Conservation (phyloP, 1,284 basidiomycete genomes). For the Marasmius oreades region DNA sequence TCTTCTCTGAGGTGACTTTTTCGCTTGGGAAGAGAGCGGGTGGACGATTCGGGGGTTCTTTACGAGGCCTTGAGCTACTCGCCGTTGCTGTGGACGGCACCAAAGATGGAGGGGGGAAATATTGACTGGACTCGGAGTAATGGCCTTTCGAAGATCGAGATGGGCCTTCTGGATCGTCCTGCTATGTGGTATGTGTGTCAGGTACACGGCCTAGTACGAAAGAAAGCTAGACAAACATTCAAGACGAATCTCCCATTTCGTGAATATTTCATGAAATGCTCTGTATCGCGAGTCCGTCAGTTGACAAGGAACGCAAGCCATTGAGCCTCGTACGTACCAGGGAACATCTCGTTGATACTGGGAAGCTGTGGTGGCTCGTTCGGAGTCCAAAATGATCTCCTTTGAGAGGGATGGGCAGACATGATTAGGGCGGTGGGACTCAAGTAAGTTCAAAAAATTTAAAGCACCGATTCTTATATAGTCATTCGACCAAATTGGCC, state of each 20-base stretch:
- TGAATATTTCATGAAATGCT: slow-evolving; percentile 21
- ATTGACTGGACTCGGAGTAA: too few relatives aligned
- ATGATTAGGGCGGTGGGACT: not conserved
- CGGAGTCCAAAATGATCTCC: not conserved
- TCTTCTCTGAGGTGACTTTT: slow-evolving; percentile 29
- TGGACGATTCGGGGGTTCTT: not conserved
- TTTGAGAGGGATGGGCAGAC: not conserved
- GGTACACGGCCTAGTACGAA: not conserved
- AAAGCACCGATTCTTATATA: too few relatives aligned
- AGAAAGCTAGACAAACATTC: not conserved
- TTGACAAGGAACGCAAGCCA: slow-evolving; percentile 5
- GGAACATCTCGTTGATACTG: slow-evolving; percentile 57
- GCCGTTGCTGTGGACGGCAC: too few relatives aligned
- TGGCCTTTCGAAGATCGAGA: too few relatives aligned
- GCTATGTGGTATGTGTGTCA: not conserved
- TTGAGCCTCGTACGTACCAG: slow-evolving; percentile 31
- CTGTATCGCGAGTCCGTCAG: slow-evolving; percentile 13
- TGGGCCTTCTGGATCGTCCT: not conserved
- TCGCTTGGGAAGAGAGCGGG: not conserved
- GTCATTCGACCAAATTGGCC: too few relatives aligned
- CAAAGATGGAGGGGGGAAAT: too few relatives aligned
- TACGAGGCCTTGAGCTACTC: too few relatives aligned
- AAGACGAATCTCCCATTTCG: not conserved
- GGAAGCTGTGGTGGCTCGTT: slow-evolving; percentile 29
- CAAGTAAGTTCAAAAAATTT: too few relatives aligned